Percentiles rank a stretch among this genome's conserved stretches.
These are phyloP conservation scores for Laguncularia racemosa DNA, from an alignment of 345 rosid genomes.

Conservation along the genomic window DNA sequence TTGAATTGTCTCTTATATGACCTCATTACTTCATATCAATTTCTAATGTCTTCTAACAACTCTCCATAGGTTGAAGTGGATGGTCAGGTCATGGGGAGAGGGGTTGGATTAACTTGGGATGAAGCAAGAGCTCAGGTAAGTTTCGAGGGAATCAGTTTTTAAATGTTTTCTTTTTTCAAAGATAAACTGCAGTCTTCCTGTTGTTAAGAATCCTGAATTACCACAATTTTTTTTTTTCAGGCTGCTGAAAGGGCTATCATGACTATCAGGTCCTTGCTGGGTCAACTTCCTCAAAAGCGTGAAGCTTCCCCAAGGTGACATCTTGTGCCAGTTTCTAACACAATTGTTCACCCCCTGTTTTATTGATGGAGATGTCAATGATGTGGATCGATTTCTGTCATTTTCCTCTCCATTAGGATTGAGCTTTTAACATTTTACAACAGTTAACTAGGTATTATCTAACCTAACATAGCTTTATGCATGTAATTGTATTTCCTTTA, in stretches of 20 bases:
- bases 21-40: background rate
- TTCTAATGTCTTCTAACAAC: slow-evolving; percentile 7
- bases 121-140: slow-evolving; percentile 88
- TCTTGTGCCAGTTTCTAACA: slow-evolving; percentile 8
- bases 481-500: too few relatives aligned
- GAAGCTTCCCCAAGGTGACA: slow-evolving; percentile 80
- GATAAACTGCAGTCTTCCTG: background rate
- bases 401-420: too few relatives aligned
- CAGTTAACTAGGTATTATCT: too few relatives aligned
- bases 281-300: slow-evolving; percentile 59
- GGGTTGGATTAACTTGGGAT: slow-evolving; percentile 84
- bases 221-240: slow-evolving; percentile 24
- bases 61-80: slow-evolving; percentile 76
- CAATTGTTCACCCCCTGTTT: background rate
- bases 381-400: background rate
- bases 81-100: slow-evolving; percentile 83
- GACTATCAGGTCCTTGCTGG: slow-evolving; percentile 51
- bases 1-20: background rate
- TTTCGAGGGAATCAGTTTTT: background rate
- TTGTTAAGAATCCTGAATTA: slow-evolving; percentile 2
- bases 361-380: too few relatives aligned
- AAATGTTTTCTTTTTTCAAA: slow-evolving; percentile 4
- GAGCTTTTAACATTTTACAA: too few relatives aligned
- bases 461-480: too few relatives aligned
- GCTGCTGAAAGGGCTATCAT: slow-evolving; percentile 92